These are phyloP conservation scores for Trebouxiophyceae sp. DNA, from an alignment of 163 green algal species.

Conservation along the genomic window DNA sequence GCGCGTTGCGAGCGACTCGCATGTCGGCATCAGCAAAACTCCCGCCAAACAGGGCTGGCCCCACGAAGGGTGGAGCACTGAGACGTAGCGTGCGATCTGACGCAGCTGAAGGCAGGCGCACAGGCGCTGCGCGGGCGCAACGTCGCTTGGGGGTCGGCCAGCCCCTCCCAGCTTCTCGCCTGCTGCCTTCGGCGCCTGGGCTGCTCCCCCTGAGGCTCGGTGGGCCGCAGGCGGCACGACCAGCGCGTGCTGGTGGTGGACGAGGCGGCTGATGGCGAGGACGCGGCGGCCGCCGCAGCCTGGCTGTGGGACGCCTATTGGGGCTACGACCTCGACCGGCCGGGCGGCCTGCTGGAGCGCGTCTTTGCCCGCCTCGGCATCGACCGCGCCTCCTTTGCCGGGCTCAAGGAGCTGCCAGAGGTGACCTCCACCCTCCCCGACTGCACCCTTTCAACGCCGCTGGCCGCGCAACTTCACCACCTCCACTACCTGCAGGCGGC, in stretches of 20 bases:
- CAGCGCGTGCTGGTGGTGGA: neutral
- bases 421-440: neutral
- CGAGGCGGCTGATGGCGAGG: neutral
- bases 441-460: neutral
- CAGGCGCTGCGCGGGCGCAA: no score
- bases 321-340: conserved; percentile 45
- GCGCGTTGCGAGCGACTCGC: no score
- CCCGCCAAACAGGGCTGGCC: no score
- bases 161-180: no score
- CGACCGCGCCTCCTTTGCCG: conserved; percentile 23
- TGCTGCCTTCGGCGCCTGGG: no score
- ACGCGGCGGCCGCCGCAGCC: conserved; percentile 18
- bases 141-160: no score
- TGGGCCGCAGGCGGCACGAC: neutral
- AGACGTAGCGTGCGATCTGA: no score
- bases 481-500: neutral
- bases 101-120: no score
- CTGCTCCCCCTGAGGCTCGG: neutral
- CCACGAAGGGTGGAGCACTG: no score
- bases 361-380: conserved; percentile 34
- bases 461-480: no score
- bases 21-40: no score
- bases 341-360: conserved; percentile 30
- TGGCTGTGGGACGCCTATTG: conserved; percentile 35
- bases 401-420: conserved; percentile 36